phyloP scores from a whole-genome alignment of 2,329 filamentous ascomycete species.

The Chrysosphaeria jannelii region DNA sequence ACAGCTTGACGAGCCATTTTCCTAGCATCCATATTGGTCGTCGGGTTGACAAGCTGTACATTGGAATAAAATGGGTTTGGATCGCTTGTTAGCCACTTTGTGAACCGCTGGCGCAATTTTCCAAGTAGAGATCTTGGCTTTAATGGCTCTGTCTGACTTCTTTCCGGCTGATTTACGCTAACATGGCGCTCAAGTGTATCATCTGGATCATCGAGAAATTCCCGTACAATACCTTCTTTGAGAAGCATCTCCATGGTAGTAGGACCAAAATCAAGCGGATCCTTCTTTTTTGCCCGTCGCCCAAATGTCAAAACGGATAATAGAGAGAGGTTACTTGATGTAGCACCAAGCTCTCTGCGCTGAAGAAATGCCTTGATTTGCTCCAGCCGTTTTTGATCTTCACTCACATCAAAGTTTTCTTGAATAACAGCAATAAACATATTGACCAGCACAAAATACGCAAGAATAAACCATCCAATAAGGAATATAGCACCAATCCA shows the following conservation, averaged over 20 bases:
- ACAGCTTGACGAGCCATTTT: constrained; percentile 80
- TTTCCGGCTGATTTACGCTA: constrained; percentile 7
- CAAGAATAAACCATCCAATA: constrained; percentile 82
- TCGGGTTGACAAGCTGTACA: constrained; percentile 33
- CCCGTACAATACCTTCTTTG: constrained; percentile 80
- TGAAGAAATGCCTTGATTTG: constrained; percentile 89
- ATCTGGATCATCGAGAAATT: constrained; percentile 43
- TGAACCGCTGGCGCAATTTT: background rate
- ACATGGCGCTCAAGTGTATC: constrained; percentile 8
- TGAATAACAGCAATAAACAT: constrained; percentile 99
- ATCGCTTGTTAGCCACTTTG: constrained; percentile 30
- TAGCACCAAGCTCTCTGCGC: constrained; percentile 53
- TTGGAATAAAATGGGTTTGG: constrained; percentile 89
- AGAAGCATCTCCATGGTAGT: constrained; percentile 87
- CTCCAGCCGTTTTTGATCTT: constrained; percentile 89
- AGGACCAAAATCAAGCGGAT: constrained; percentile 74
- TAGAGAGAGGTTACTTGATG: constrained; percentile 44
- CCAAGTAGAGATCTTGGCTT: constrained; percentile 5
- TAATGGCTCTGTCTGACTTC: too few species aligned
- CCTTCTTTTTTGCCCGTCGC: constrained; percentile 29
- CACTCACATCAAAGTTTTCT: constrained; percentile 94
- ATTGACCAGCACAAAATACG: constrained; percentile 87
- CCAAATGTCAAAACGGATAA: constrained; percentile 37
- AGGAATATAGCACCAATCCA: constrained; percentile 86
- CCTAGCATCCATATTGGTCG: constrained; percentile 55